Evolutionary conservation across 495 filamentous ascomycete genomes (phyloP), one percentile per base, ranked within the genome.

Genomic region (Cetradonia linearis): DNA sequence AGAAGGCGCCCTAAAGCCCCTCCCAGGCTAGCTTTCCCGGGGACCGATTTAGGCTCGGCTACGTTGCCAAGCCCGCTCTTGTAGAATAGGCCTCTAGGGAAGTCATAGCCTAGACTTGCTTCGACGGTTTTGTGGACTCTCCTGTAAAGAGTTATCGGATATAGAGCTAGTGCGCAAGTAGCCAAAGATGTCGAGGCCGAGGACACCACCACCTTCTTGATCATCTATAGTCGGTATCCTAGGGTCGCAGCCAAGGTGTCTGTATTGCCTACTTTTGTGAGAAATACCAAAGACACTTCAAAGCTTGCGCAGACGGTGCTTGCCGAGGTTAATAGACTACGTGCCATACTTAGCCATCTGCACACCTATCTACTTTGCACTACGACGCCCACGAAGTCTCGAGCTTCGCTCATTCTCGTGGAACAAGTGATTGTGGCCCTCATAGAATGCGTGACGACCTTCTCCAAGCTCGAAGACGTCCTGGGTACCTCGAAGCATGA

Each of bases 291-390:
- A 36, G 60, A 23, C 11, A 53, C 60, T 5, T 53, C 60, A 18
- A 57, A 48, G 44, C 60, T 57, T 36, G 54, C 60, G 5, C 60
- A 62, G 23, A 58, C 50, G 3, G 53, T 62, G 5, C 52, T 62
- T 33, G 34, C 20, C 13, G 42, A 62, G 1, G 54, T 58, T 28
- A 62, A 62, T 54, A 36, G 47, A n/a, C 23, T 64, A 5, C 65
- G 52, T 18, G 37, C 36, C 9, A 37, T 56, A 3, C 50, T 53
- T 18, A 20, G 50, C 30, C 50, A 53, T 31, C 50, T 53, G n/a
- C 50, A 53, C 10, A 53, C 50, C 5, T 53, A 53, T n/a, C 30
- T 53, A 0, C 0, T 34, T 3, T 27, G 50, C 28, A 20, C n/a
- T 33, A 9, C 3, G 11, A 31, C 27, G 16, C 50, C 31, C 16